Evolutionary conservation across 129 eudicot species (phyloP), one percentile per base, ranked within the genome.

Genomic region (Deinandra increscens): DNA sequence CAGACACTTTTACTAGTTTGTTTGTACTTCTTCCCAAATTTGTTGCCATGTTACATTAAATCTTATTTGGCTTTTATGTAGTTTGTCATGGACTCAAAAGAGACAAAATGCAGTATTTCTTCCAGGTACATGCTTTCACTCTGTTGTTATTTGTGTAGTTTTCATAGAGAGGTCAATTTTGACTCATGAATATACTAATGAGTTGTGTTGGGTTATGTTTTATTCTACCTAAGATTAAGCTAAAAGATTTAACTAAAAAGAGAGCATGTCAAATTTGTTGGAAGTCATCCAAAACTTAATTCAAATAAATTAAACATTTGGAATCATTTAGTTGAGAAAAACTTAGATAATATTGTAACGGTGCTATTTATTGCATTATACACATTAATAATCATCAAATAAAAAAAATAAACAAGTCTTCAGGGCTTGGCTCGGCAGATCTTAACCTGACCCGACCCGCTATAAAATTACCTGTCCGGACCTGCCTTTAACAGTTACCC

Each of bases 1-100:
- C 19, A 46, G 18, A 45, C 53, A n/a, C 15, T 5, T 46, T 14
- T 46, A 46, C 6, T 46, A 15, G 41, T n/a, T 36, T 8, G 19
- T 22, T 44, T 44, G 17, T 44, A 0, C 31, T 26, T 26, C 31
- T 26, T 46, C 15, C 2, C 22, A 49, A 6, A 1, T 49, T 49
- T 9, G 1, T 18, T 17, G 53, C n/a, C 20, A 46, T 4, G 3
- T 49, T 10, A 14, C 39, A 11, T 44, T 33, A 56, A 31, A 12
- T 45, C 54, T 17, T 14, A 19, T 36, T 36, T 65, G 71, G 71
- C 38, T 43, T 9, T 44, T 36, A 38, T 78, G 70, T 80, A 88
- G 96, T 43, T 78, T 88, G 68, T 88, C 96, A 7, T 88, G 91
- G 96, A 71, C 83, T 51, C 85, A 88, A 80, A 82, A 73, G 72